Evolutionary conservation across 1,284 basidiomycete species (phyloP), one percentile per base, ranked within the genome.

Genomic region (Waitea zeae): DNA sequence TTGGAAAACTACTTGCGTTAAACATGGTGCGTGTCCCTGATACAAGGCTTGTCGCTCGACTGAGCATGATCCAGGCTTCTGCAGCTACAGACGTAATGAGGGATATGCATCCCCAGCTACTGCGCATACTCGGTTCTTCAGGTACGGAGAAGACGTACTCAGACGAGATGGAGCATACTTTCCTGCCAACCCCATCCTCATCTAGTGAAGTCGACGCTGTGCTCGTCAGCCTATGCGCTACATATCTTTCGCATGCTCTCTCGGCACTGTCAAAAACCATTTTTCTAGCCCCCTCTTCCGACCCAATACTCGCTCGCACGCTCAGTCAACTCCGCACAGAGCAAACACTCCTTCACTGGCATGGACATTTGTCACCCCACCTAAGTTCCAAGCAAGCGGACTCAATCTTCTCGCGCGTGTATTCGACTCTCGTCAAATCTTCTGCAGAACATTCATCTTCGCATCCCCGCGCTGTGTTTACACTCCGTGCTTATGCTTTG

Each of bases 1-100:
- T 69, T 4, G 70, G 66, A 7, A 82, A 80, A 46, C 51, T 83
- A 0, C 54, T 81, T 12, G 46, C 61, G 18, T 49, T 82, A 33
- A 75, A 79, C 41, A 57, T 76, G 67, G 76, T 80, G 46, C 38
- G 71, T 54, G 36, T 4, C 18, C 17, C 32, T 41, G 33, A 26
- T 18, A 34, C 33, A 14, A 14, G 24, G n/a, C n/a, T n/a, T 17
- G 35, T 44, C 30, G 18, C 38, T 33, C 31, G 30, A 3, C 9
- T 33, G 17, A 32, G 26, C 34, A 36, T 40, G 39, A 17, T 36
- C 7, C 38, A 80, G 77, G 64, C 62, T 43, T 62, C 70, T 19
- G 46, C 52, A 18, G 68, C 73, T 0, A 38, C 62, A 4, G 46
- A 48, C 24, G 47, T 67, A 3, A 49, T 76, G 9, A 41, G 46